Evolutionary conservation across 2,329 filamentous ascomycete species (phyloP).

Genomic region (Ilyonectria robusta): DNA sequence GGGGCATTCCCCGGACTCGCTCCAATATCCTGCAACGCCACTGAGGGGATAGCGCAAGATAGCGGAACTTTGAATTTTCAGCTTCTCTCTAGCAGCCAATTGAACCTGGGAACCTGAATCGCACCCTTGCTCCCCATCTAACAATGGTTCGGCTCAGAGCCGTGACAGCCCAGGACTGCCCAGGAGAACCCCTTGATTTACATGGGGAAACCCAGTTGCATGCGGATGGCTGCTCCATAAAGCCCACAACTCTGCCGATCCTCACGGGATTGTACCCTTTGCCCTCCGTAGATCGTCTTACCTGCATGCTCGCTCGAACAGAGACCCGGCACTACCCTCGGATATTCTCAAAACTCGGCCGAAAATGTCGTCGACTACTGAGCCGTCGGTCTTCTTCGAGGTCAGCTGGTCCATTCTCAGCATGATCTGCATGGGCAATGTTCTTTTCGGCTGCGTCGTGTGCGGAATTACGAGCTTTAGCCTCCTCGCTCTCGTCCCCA

Average conservation of each 20-base stretch:
- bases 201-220: background rate
- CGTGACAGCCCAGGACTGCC: background rate
- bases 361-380: background rate
- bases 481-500: conserved; percentile 54
- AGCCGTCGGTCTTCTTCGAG: conserved; percentile 53
- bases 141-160: background rate
- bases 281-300: background rate
- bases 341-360: background rate
- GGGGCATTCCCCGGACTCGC: background rate
- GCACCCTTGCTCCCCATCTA: background rate
- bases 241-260: conserved; percentile 2
- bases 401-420: conserved; percentile 59
- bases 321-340: background rate
- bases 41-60: background rate
- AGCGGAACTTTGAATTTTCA: background rate
- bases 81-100: background rate
- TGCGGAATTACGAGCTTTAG: conserved; percentile 56
- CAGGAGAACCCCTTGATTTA: background rate
- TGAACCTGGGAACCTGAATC: background rate
- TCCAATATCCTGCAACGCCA: background rate
- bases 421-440: conserved; percentile 56
- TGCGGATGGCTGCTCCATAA: background rate
- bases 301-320: background rate
- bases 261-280: background rate
- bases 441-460: conserved; percentile 55